Evolutionary conservation across 345 rosid genomes (phyloP).

Genomic region (Lumnitzera littorea): DNA sequence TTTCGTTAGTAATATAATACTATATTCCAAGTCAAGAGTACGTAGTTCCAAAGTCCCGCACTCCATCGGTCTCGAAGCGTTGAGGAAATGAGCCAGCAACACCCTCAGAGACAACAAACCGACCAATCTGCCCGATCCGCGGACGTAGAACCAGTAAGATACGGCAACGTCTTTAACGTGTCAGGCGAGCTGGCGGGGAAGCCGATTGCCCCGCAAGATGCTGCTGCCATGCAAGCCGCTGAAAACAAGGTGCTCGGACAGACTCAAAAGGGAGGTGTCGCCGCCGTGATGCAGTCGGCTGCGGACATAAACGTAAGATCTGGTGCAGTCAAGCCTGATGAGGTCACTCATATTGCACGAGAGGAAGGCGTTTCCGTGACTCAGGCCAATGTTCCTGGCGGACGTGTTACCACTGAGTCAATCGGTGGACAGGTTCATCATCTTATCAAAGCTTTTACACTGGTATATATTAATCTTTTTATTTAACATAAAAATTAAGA

Average conservation of each 20-base stretch:
- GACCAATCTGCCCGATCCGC: slow-evolving; percentile 1
- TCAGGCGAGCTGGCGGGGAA: slow-evolving; percentile 29
- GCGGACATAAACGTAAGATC: slow-evolving; percentile 17
- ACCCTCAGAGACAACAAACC: slow-evolving; percentile 1
- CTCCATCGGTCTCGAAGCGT: slow-evolving; percentile 7
- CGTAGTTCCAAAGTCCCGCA: background rate
- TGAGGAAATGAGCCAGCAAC: background rate
- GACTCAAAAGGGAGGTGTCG: slow-evolving; percentile 22
- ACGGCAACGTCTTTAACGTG: slow-evolving; percentile 29
- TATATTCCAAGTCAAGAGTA: too few species aligned
- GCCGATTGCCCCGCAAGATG: slow-evolving; percentile 28
- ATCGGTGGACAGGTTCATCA: slow-evolving; percentile 27
- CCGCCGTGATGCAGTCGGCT: slow-evolving; percentile 29
- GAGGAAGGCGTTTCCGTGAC: slow-evolving; percentile 17
- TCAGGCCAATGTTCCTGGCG: slow-evolving; percentile 8
- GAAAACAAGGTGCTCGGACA: slow-evolving; percentile 28
- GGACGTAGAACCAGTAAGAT: slow-evolving; percentile 17
- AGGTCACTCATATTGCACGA: slow-evolving; percentile 13
- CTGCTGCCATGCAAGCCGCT: slow-evolving; percentile 29
- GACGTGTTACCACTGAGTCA: slow-evolving; percentile 23
- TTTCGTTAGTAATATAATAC: too few species aligned
- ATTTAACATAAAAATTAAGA: too few species aligned
- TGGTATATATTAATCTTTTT: too few species aligned
- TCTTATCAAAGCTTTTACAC: too few species aligned
- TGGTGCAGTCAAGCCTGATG: slow-evolving; percentile 12